Conservation (phyloP, 805 yeast genomes). For the Wickerhamiella vanderwaltii region DNA sequence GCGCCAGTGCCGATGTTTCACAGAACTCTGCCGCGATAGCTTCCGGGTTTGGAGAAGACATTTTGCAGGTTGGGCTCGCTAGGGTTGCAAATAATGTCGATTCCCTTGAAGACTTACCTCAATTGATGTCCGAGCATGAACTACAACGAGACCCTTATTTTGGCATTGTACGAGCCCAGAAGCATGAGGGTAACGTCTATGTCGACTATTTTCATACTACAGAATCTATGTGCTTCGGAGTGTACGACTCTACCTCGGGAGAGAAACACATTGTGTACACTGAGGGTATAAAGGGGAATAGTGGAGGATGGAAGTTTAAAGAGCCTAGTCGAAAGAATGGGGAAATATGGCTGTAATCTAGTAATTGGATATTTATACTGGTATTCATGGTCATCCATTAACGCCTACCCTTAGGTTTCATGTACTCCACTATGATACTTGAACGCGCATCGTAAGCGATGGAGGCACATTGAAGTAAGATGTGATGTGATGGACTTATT, state of each 20-base stretch:
- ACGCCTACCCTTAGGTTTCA: too few species aligned
- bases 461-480: too few species aligned
- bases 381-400: too few species aligned
- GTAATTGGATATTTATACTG: too few species aligned
- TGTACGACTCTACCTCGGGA: not conserved
- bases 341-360: too few species aligned
- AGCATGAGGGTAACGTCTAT: not conserved
- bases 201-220: constrained; percentile 20
- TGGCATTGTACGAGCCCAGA: constrained; percentile 14
- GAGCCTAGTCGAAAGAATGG: too few species aligned
- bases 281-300: not conserved
- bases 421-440: too few species aligned
- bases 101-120: constrained; percentile 4
- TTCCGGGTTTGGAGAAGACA: constrained; percentile 33
- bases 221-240: constrained; percentile 14
- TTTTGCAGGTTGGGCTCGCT: constrained; percentile 25
- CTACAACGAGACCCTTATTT: constrained; percentile 11
- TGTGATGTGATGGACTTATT: too few species aligned
- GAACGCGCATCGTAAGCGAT: too few species aligned
- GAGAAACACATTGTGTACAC: not conserved
- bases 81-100: constrained; percentile 4
- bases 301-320: not conserved
- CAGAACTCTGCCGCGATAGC: constrained; percentile 12
- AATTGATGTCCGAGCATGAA: not conserved
- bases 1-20: constrained; percentile 27